A percentile compares a stretch with the other conserved stretches of the same genome.
Evolutionary conservation across 208 protist species (phyloP).

Genomic region (Porcisia deanei): DNA sequence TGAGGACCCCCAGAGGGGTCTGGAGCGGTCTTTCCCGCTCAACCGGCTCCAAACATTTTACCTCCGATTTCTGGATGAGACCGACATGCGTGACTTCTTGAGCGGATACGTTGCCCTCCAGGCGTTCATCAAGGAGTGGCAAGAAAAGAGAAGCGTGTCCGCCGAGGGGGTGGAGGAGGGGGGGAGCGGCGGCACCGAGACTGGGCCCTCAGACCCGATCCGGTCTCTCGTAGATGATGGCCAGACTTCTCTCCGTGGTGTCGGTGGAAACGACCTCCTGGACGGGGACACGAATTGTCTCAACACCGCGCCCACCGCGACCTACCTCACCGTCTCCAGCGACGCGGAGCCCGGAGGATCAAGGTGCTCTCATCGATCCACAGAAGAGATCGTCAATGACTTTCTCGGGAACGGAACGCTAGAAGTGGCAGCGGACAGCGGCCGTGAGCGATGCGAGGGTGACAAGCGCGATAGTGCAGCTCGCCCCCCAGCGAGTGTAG

Average conservation of each 20-base stretch:
- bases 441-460: background rate
- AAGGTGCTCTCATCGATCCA: background rate
- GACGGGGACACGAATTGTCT: background rate
- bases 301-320: constrained; percentile 3
- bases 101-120: constrained; percentile 10
- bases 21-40: constrained; percentile 10
- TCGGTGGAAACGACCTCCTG: background rate
- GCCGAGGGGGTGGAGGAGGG: background rate
- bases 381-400: background rate
- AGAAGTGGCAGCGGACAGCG: background rate
- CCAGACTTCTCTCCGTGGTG: background rate
- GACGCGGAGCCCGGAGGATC: background rate
- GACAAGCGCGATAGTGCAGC: background rate
- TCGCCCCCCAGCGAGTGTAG: background rate
- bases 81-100: constrained; percentile 22
- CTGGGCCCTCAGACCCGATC: no score
- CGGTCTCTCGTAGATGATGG: background rate
- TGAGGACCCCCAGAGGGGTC: background rate
- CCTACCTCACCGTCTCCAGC: constrained; percentile 5
- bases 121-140: background rate
- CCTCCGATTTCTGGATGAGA: constrained; percentile 23
- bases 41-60: constrained; percentile 9
- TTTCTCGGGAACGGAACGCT: background rate
- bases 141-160: background rate
- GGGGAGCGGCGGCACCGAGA: background rate